Base-by-base conservation (phyloP, 2,329 filamentous ascomycete species). In the Arachnomyces sp. region DNA sequence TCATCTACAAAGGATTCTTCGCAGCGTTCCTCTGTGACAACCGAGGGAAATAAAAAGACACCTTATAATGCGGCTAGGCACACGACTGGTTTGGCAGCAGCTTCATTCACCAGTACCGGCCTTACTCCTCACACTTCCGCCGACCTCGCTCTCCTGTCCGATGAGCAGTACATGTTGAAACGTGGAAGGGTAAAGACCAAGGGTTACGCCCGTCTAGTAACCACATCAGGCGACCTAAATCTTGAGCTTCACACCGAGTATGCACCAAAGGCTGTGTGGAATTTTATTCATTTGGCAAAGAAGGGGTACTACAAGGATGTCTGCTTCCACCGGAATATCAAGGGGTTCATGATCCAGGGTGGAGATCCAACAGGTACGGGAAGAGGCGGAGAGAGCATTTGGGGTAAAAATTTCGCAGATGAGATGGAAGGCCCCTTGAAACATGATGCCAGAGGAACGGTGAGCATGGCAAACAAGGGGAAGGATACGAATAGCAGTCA, bases 391-490 rank as follows among this genome's bases (percentile, higher is more conserved):
- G 70, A 80, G 36, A 93, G 85, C 54, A 80, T 94, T 44, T 98
- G 92, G 92, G 86, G 86, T 43, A 94, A 93, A 64, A 86, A 88
- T 45, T 98, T 98, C 55, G 74, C 83, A 39, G 92, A 98, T 60
- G 92, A 98, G 59, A 83, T 96, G 47, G 88, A 95, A 12, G 88
- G 89, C 0, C 87, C 90, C 0, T 64, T 88, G 31, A 84, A 82
- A n/a, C 92, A 98, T 54, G 83, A 87, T 55, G 68, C 74, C 0
- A 74, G 89, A 18, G 92, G 92, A 9, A 77, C 89, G 1, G 58
- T 93, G 17, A 88, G 83, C 51, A 98, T 98, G 92, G 92, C 92
- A 31, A 98, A 98, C 65, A 98, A 98, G 60, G 92, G 92, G 43
- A 95, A 95, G 58, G 90, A 95, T 57, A 96, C 90, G 15, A 98